A percentile compares a stretch with the other conserved stretches of the same genome.
phyloP scores from a whole-genome alignment of 345 rosid species.

The Noccaea bulbosa region DNA sequence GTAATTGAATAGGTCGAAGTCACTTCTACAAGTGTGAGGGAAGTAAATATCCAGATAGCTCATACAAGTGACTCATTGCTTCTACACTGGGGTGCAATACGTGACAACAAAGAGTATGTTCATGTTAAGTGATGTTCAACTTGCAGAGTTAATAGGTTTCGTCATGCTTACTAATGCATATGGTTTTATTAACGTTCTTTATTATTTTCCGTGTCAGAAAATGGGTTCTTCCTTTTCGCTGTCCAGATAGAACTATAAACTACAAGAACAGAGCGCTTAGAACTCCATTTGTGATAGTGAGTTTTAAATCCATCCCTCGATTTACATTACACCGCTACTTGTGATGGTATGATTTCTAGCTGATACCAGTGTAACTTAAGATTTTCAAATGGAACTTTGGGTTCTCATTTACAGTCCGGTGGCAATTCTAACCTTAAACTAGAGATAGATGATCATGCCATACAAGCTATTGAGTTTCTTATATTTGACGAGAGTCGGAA shows the following conservation, averaged over 20 bases:
- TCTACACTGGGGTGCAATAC: conserved; percentile 91
- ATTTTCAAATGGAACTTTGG: conserved; percentile 27
- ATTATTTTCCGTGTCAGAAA: conserved; percentile 53
- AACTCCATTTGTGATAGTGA: conserved; percentile 82
- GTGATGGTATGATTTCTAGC: conserved; percentile 24
- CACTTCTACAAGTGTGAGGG: conserved; percentile 49
- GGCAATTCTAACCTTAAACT: conserved; percentile 62
- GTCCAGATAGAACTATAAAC: conserved; percentile 77
- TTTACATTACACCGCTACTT: conserved; percentile 10
- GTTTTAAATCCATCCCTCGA: conserved; percentile 33
- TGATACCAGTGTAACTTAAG: conserved; percentile 27
- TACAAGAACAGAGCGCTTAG: conserved; percentile 93
- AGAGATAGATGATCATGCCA: conserved; percentile 80
- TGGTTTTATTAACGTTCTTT: background rate
- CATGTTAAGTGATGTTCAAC: conserved; percentile 28
- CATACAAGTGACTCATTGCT: conserved; percentile 67
- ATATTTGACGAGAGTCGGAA: conserved; percentile 78
- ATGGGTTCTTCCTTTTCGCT: conserved; percentile 84
- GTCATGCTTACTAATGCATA: conserved; percentile 5
- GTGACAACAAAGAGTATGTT: conserved; percentile 71
- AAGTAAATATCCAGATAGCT: conserved; percentile 62
- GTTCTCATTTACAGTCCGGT: conserved; percentile 59
- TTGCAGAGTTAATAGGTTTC: background rate
- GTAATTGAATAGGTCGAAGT: conserved; percentile 65
- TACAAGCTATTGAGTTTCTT: conserved; percentile 89